Evolutionary conservation across 2,329 filamentous ascomycete genomes (phyloP).

Genomic region (Clarireedia monteithiana): DNA sequence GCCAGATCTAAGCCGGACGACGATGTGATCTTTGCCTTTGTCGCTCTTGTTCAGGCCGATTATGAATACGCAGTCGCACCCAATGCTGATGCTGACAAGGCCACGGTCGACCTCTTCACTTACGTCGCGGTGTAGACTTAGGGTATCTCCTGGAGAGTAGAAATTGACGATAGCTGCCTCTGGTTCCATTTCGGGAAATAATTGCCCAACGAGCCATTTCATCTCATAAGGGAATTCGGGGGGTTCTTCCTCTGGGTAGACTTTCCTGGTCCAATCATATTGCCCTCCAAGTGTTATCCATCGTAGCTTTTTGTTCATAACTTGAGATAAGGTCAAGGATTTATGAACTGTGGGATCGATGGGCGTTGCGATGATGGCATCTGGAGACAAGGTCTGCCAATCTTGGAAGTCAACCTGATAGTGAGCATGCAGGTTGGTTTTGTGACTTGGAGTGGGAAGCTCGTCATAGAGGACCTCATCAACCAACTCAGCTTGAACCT

Average conservation of each 20-base stretch:
- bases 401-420: constrained; percentile 60
- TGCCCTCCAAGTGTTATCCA: constrained; percentile 95
- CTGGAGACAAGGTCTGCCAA: background rate
- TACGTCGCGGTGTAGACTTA: constrained; percentile 90
- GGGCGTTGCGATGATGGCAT: constrained; percentile 50
- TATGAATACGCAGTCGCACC: constrained; percentile 85
- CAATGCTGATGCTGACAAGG: constrained; percentile 78
- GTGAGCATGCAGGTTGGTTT: constrained; percentile 86
- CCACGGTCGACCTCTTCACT: constrained; percentile 75
- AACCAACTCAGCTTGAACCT: constrained; percentile 62
- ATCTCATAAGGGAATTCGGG: constrained; percentile 71
- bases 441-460: constrained; percentile 63
- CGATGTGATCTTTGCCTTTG: constrained; percentile 38
- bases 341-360: constrained; percentile 64
- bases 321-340: constrained; percentile 58
- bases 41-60: constrained; percentile 48
- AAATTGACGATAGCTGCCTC: constrained; percentile 93
- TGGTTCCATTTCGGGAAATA: constrained; percentile 71
- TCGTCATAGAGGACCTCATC: constrained; percentile 70
- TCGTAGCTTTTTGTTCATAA: constrained; percentile 73
- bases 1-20: constrained; percentile 68
- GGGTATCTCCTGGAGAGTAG: constrained; percentile 82
- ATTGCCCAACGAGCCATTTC: constrained; percentile 52
- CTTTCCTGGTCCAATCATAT: constrained; percentile 89
- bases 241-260: constrained; percentile 62